Evolutionary conservation across 176 grass and related monocot species (phyloP), one percentile per base, ranked within the genome.

Genomic region (Rhynchospora pubera): DNA sequence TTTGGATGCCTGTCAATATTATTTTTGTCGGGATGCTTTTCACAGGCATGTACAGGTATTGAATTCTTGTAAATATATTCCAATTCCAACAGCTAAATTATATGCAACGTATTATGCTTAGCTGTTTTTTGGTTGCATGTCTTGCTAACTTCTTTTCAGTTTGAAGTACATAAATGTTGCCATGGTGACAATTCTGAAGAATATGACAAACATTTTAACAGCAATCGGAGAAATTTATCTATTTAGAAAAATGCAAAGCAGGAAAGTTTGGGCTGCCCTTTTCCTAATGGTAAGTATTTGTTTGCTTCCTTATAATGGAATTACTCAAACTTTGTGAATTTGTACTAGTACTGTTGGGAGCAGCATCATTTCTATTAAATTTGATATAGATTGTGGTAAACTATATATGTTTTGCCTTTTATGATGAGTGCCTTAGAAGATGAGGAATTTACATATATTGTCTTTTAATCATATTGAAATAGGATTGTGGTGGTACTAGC

Each of bases 111-210:
- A n/a, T n/a, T n/a, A 34, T 81, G 55, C 14, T 56, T 42, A 62
- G 26, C 28, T 24, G 53, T 48, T 18, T 70, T 85, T 3, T 65
- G 62, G 56, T 77, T 71, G 48, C 73, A 71, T 34, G 32, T 34
- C 32, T 34, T 55, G 62, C 46, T 46, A n/a, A 80, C 57, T 60
- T 28, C 5, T 83, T 91, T 88, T 18, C 85, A 97, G 89, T 87
- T 93, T 97, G 88, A 91, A 93, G 78, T 88, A 93, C 86, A 97
- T 97, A 86, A 89, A 97, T 83, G 87, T 97, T n/a, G 94, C 94
- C 32, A 97, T 97, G 91, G 89, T 97, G 79, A 93, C 89, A 7
- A 90, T 97, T 83, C 52, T 97, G 21, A 97, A 97, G 82, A 97
- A 97, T 74, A 93, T 91, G 87, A 93, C 91, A 57, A 93, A 97